Base-by-base conservation (phyloP, 306 rosid species). In the Mimosa pudica region DNA sequence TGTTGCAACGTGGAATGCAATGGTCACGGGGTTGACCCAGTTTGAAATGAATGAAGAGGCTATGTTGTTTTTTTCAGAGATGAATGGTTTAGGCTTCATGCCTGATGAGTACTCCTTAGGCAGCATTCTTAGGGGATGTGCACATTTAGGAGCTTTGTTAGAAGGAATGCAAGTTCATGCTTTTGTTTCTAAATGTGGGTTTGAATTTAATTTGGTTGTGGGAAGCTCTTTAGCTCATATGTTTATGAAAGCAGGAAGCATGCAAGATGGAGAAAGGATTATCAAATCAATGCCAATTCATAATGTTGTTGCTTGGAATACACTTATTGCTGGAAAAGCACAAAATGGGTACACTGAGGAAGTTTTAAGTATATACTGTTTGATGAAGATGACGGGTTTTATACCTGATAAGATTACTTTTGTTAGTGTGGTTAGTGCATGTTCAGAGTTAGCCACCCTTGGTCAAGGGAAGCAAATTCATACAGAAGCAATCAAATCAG, bases 401-500 rank as follows among this genome's bases (percentile, higher is more conserved):
- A 86, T 88, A 78, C 98, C 98, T 3, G 97, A 95, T 83, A 89
- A 68, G 84, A 85, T 95, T 76, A 92, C 98, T 30, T 90, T 87
- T 67, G 98, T 90, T 75, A 90, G 89, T 73, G 94, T 88, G 57
- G 81, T 92, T 7, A 92, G 94, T 76, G 88, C 92, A 2, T 92
- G 97, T 75, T 88, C 98, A 0, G 94, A 87, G 73, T 76, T 95
- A 75, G 90, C 94, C 35, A 92, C 92, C 6, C 88, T 95, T 14
- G 89, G 97, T 79, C 97, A 90, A 84, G 98, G 97, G 51, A 94
- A 83, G 89, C 97, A 95, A 84, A 85, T 92, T 78, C 98, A 92
- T 77, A 92, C 93, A 30, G 97, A 95, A 80, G 91, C 79, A 47
- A 85, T 91, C 71, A 95, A 95, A 85, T 83, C 90, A 14, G 97